Percentiles rank a stretch among this genome's conserved stretches.
Conservation (phyloP, 306 rosid species). For the Prunus armeniaca region DNA sequence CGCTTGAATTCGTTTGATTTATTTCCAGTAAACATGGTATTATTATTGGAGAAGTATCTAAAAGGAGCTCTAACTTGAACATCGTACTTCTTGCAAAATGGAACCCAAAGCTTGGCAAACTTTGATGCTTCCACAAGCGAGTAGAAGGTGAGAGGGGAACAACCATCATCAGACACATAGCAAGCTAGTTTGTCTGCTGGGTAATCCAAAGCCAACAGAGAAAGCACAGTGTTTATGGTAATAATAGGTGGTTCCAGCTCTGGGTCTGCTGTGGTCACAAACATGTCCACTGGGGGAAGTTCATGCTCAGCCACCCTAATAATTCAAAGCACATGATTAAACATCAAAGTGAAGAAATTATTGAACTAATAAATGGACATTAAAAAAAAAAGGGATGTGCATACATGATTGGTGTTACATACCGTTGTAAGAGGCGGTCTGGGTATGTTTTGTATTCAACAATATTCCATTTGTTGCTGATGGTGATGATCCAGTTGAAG, state of each 20-base stretch:
- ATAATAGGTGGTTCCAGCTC: constrained; percentile 58
- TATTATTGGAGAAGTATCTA: constrained; percentile 34
- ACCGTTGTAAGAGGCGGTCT: constrained; percentile 23
- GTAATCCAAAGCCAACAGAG: constrained; percentile 64
- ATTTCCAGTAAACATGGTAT: background rate
- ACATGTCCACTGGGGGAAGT: constrained; percentile 55
- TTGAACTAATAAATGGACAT: background rate
- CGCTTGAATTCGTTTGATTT: constrained; percentile 6
- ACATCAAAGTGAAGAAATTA: too few species aligned
- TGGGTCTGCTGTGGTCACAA: constrained; percentile 69
- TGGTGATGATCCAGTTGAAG: constrained; percentile 3
- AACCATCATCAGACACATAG: constrained; percentile 70
- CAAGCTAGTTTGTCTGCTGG: constrained; percentile 67
- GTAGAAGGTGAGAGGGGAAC: constrained; percentile 50
- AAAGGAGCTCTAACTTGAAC: constrained; percentile 60
- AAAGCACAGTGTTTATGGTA: constrained; percentile 60
- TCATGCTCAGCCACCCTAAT: constrained; percentile 36
- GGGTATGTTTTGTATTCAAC: constrained; percentile 20
- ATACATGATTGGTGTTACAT: background rate
- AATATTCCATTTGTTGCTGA: constrained; percentile 27
- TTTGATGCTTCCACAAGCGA: constrained; percentile 56
- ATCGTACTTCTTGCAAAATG: constrained; percentile 52
- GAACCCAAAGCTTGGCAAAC: constrained; percentile 61
- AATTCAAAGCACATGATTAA: too few species aligned
- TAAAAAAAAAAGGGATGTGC: background rate